A percentile compares a stretch with the other conserved stretches of the same genome.
Conservation (phyloP, 371 early-diverging fungal species). For the Cladochytrium tenue region DNA sequence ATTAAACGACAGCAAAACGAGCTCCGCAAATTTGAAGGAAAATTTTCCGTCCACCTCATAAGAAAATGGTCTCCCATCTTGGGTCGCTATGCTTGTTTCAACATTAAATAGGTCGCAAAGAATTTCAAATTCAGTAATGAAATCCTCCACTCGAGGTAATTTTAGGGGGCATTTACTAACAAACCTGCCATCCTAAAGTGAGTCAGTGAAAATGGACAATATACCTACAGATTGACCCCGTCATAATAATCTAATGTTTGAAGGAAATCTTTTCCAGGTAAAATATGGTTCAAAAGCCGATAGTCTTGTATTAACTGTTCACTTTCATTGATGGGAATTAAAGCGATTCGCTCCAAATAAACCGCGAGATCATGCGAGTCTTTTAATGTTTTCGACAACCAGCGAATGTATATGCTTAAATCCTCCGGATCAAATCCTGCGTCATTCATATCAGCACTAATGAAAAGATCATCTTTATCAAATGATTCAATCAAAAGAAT, state of each 20-base stretch:
- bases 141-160: slow-evolving; percentile 45
- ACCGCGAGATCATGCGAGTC: slow-evolving; percentile 30
- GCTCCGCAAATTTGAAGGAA: slow-evolving; percentile 29
- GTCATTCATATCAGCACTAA: slow-evolving; percentile 14
- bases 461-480: slow-evolving; percentile 20
- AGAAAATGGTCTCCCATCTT: slow-evolving; percentile 58
- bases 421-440: slow-evolving; percentile 40
- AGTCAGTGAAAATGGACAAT: neutral
- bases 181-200: too few species aligned
- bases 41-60: slow-evolving; percentile 48
- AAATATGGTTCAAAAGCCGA: slow-evolving; percentile 25
- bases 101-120: slow-evolving; percentile 38
- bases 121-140: slow-evolving; percentile 51
- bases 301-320: slow-evolving; percentile 42
- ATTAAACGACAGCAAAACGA: too few species aligned
- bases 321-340: slow-evolving; percentile 37
- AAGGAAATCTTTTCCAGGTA: slow-evolving; percentile 33
- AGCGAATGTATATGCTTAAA: slow-evolving; percentile 40
- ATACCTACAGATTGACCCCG: slow-evolving; percentile 38
- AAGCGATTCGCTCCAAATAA: slow-evolving; percentile 34
- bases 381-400: slow-evolving; percentile 16
- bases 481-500: slow-evolving; percentile 8
- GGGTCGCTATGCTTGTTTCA: slow-evolving; percentile 43
- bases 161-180: slow-evolving; percentile 37
- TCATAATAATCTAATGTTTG: slow-evolving; percentile 30